Conservation (phyloP, 345 rosid genomes). For the Pugionium cornutum region DNA sequence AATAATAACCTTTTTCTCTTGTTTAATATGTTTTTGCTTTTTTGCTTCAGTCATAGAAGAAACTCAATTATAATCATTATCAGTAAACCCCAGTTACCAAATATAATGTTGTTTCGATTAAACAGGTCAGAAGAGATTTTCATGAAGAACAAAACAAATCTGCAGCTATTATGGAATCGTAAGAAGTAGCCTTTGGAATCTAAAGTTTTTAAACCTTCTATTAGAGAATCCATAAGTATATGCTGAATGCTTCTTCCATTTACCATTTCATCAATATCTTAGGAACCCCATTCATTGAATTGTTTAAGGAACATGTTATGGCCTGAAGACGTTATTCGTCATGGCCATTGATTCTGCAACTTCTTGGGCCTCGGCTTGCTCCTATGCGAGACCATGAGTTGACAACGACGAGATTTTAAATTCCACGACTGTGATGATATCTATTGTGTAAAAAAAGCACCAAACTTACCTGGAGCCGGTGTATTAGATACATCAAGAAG, state of each 20-base stretch:
- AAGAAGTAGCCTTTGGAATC: slow-evolving; percentile 25
- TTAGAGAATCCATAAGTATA: not conserved
- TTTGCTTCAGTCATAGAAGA: too few relatives aligned
- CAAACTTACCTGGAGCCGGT: slow-evolving; percentile 81
- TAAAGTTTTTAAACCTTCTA: slow-evolving; percentile 3
- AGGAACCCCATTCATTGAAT: not conserved
- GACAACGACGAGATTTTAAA: not conserved
- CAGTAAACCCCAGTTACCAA: slow-evolving; percentile 22
- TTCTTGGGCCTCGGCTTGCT: slow-evolving; percentile 83
- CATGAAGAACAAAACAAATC: not conserved
- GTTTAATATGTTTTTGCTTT: too few relatives aligned
- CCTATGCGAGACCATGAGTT: slow-evolving; percentile 47
- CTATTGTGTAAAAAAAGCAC: not conserved
- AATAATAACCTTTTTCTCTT: too few relatives aligned
- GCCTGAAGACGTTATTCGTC: slow-evolving; percentile 52
- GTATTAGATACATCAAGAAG: slow-evolving; percentile 95
- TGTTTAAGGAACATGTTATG: slow-evolving; percentile 17
- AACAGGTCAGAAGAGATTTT: slow-evolving; percentile 7
- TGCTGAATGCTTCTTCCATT: not conserved
- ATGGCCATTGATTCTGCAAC: slow-evolving; percentile 54
- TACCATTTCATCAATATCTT: slow-evolving; percentile 3
- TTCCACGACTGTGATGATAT: slow-evolving; percentile 15
- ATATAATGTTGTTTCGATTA: slow-evolving; percentile 15
- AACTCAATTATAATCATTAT: not conserved
- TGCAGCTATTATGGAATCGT: slow-evolving; percentile 6